Conservation (phyloP, 495 filamentous ascomycete genomes). For the Annulohypoxylon nitens region DNA sequence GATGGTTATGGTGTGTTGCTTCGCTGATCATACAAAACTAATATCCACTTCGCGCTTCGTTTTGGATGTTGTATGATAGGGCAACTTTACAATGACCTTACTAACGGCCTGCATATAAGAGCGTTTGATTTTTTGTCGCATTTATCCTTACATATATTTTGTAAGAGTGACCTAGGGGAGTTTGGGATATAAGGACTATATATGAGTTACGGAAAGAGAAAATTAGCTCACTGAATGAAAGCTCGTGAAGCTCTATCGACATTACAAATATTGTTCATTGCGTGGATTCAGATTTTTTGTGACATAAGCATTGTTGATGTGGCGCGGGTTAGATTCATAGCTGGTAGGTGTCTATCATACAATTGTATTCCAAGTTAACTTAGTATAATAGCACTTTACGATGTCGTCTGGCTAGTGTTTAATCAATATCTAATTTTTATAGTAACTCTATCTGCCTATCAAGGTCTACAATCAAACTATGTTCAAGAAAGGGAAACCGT, state of each 20-base stretch:
- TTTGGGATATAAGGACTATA: slow-evolving; percentile 11
- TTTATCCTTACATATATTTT: slow-evolving; percentile 5
- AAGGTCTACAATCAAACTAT: too few species aligned
- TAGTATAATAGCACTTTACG: background rate
- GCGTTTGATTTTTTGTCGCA: slow-evolving; percentile 15
- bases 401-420: background rate
- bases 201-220: background rate
- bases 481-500: too few species aligned
- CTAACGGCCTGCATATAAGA: slow-evolving; percentile 23
- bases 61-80: slow-evolving; percentile 29
- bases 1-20: background rate
- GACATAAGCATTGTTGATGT: background rate
- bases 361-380: background rate
- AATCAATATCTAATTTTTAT: background rate
- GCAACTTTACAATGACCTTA: slow-evolving; percentile 14
- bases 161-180: slow-evolving; percentile 6
- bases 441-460: background rate
- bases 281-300: background rate
- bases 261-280: background rate
- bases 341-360: background rate
- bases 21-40: background rate
- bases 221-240: slow-evolving; percentile 1
- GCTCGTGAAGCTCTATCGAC: background rate
- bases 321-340: background rate
- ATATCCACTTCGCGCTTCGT: slow-evolving; percentile 23